Base-by-base conservation (phyloP, 1,284 basidiomycete species). In the Naganishia sp. region DNA sequence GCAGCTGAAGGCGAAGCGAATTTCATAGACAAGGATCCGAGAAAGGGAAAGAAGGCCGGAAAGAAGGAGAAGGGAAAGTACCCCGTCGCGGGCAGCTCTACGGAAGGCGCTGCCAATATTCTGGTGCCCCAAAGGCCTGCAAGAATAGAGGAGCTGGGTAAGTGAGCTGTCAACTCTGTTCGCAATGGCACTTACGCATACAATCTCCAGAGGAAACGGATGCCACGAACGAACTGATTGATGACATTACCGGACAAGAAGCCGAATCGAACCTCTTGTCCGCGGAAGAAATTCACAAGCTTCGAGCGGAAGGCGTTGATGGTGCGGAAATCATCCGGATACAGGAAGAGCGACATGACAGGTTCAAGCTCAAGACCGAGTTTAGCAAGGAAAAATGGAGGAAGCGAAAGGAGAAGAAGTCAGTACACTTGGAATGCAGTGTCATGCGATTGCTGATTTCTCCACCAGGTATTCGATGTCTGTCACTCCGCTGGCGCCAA, bases 351-450 rank as follows among this genome's bases (percentile, higher is more conserved):
- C 85, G 88, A 72, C 94, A 97, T 74, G 88, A 89, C 41, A 90
- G 90, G 73, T 97, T 90, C 77, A 86, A 87, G 9, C 82, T 95
- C 62, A 97, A 97, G 81, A 96, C 93, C 1, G 94, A 94, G 78
- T 96, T 93, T 76, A 93, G 90, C 78, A 96, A 97, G 79, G 94
- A 96, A 74, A 97, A 97, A 77, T 97, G 96, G 80, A 89, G 87
- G 75, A 94, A 93, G 77, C 84, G 92, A 53, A 97, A 97, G 78
- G 91, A 94, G 79, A 92, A 90, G 70, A 97, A 97, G 93, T 94
- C 75, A 71, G 85, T 42, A 23, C 9, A 15, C n/a, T 31, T 11
- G 42, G 18, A 18, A 17, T 42, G 5, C 50, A 11, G 13, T 47
- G 32, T 42, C 42, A 6, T 28, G 10, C 23, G 10, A 9, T 23